Evolutionary conservation across 805 yeast genomes (phyloP).

Genomic region (Saccharomycopsis babjevae): DNA sequence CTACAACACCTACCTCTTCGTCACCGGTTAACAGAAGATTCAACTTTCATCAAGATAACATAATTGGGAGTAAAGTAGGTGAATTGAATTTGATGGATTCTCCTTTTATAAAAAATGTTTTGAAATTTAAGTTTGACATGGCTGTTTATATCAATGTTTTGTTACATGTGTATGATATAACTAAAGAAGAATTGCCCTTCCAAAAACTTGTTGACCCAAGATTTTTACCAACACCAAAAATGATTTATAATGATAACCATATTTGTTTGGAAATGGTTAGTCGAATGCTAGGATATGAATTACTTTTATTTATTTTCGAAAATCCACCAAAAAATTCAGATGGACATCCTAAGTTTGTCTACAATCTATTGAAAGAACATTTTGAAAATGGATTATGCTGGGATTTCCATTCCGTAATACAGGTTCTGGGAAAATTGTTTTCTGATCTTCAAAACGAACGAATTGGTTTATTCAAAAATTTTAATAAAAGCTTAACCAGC

Average conservation of each 20-base stretch:
- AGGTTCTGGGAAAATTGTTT: slow-evolving; percentile 2
- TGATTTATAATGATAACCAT: slow-evolving; percentile 4
- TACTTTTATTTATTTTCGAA: slow-evolving; percentile 7
- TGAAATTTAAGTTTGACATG: slow-evolving; percentile 16
- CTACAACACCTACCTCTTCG: slow-evolving; percentile 4
- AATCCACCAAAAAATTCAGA: slow-evolving; percentile 7
- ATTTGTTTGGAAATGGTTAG: slow-evolving; percentile 6
- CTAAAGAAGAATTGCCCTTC: slow-evolving; percentile 7
- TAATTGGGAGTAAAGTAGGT: slow-evolving; percentile 1
- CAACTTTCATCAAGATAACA: neutral
- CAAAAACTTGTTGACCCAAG: neutral
- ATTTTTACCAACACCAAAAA: slow-evolving; percentile 10
- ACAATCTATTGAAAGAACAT: slow-evolving; percentile 6
- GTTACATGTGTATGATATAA: slow-evolving; percentile 8
- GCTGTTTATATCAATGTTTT: slow-evolving; percentile 8
- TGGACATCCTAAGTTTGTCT: slow-evolving; percentile 12
- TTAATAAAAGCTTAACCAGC: slow-evolving; percentile 9
- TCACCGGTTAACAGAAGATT: slow-evolving; percentile 10
- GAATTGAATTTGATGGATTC: slow-evolving; percentile 12
- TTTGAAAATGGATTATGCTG: slow-evolving; percentile 14
- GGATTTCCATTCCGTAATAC: slow-evolving; percentile 16
- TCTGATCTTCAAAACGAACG: slow-evolving; percentile 8
- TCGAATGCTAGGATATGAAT: slow-evolving; percentile 13
- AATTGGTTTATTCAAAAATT: slow-evolving; percentile 1
- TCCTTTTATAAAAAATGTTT: slow-evolving; percentile 16